Conservation (phyloP, 768 basidiomycete genomes). For the Neoboletus brunneissimus region DNA sequence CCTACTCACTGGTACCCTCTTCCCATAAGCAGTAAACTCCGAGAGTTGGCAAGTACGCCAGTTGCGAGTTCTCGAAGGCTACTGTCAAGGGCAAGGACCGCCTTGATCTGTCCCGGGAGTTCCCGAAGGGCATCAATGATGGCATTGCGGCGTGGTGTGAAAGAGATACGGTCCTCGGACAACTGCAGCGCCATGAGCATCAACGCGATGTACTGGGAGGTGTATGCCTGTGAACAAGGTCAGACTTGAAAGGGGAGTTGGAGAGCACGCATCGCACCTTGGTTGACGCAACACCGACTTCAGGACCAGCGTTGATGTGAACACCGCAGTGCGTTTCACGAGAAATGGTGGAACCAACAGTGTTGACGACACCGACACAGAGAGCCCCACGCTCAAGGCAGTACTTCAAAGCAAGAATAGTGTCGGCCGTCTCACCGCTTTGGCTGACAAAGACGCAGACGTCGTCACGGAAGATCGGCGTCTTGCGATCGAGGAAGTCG, state of each 20-base stretch:
- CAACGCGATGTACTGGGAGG: slow-evolving; percentile 97
- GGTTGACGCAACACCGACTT: slow-evolving; percentile 98
- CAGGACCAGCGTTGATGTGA: slow-evolving; percentile 98
- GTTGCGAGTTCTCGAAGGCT: slow-evolving; percentile 78
- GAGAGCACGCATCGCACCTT: slow-evolving; percentile 50
- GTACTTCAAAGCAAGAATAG: slow-evolving; percentile 93
- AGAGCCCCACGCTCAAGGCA: slow-evolving; percentile 96
- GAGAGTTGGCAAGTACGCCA: slow-evolving; percentile 72
- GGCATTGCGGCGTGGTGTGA: slow-evolving; percentile 83
- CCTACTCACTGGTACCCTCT: slow-evolving; percentile 86
- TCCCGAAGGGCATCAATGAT: slow-evolving; percentile 92
- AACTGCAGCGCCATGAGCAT: slow-evolving; percentile 99
- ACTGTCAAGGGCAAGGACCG: slow-evolving; percentile 77
- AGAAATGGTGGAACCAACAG: slow-evolving; percentile 95
- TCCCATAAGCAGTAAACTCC: slow-evolving; percentile 93
- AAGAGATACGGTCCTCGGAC: slow-evolving; percentile 94
- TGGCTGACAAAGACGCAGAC: slow-evolving; percentile 95
- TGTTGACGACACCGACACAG: slow-evolving; percentile 97
- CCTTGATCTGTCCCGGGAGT: slow-evolving; percentile 87
- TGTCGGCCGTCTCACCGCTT: slow-evolving; percentile 98
- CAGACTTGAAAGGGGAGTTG: background rate
- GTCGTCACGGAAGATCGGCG: slow-evolving; percentile 99
- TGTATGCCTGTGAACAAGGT: slow-evolving; percentile 68
- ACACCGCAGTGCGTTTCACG: slow-evolving; percentile 99
- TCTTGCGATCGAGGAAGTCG: slow-evolving; percentile 98